These are phyloP conservation scores for Gynostemma pentaphyllum DNA, from an alignment of 306 rosid genomes.

Conservation along the genomic window DNA sequence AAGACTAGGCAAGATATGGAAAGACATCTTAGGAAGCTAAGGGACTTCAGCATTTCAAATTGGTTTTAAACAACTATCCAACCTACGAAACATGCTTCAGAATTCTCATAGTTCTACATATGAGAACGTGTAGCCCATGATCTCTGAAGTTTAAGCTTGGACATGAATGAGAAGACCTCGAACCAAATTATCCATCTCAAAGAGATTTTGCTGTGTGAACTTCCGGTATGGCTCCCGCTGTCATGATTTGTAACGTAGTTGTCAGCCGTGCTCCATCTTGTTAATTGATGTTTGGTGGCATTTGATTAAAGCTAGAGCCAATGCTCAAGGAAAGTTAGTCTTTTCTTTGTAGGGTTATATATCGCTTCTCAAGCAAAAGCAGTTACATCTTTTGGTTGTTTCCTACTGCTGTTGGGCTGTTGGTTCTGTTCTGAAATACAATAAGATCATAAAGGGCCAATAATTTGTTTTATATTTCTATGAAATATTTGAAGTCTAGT, in stretches of 20 bases:
- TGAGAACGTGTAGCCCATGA: not conserved
- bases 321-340: not conserved
- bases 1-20: conserved; percentile 78
- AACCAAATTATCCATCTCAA: not conserved
- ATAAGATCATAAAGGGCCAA: too few relatives aligned
- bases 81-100: not conserved
- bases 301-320: not conserved
- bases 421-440: not conserved
- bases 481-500: too few relatives aligned
- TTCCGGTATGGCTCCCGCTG: not conserved
- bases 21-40: conserved; percentile 84
- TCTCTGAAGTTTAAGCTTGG: not conserved
- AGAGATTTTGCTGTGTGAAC: not conserved
- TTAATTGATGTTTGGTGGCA: not conserved
- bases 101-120: not conserved
- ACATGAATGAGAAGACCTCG: not conserved
- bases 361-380: not conserved
- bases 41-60: conserved; percentile 74
- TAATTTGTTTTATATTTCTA: too few relatives aligned
- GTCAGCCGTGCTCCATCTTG: not conserved
- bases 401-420: not conserved
- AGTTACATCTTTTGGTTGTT: not conserved
- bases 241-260: not conserved
- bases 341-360: not conserved
- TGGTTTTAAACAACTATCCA: conserved; percentile 46